Percentiles rank a stretch among this genome's conserved stretches.
phyloP scores from a whole-genome alignment of 495 filamentous ascomycete species.

The Tuber calosporum region DNA sequence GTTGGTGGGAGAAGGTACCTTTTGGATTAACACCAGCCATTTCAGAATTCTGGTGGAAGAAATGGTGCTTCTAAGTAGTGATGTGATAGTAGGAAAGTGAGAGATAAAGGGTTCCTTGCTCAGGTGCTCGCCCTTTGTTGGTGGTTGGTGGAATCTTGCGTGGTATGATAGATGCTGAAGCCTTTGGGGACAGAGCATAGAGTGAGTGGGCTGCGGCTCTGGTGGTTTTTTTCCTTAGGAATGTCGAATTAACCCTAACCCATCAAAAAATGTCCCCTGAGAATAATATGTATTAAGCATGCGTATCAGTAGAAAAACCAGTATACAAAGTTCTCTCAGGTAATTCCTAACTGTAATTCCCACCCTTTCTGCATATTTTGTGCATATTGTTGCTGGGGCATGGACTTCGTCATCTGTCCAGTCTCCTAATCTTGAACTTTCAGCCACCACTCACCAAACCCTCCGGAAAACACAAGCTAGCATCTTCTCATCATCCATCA shows the following conservation, averaged over 20 bases:
- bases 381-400: neutral
- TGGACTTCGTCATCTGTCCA: neutral
- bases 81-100: neutral
- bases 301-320: neutral
- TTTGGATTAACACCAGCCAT: constrained; percentile 39
- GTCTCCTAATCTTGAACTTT: neutral
- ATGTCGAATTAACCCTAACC: neutral
- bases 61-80: constrained; percentile 4
- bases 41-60: constrained; percentile 9
- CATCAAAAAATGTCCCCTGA: neutral
- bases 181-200: neutral
- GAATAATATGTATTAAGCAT: neutral
- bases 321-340: neutral
- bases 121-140: constrained; percentile 40
- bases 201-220: constrained; percentile 21
- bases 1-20: constrained; percentile 18
- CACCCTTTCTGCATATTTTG: neutral
- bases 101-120: constrained; percentile 42
- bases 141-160: constrained; percentile 15
- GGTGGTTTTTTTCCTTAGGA: constrained; percentile 5
- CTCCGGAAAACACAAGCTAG: neutral
- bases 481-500: neutral
- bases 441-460: neutral
- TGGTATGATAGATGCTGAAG: neutral
- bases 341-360: neutral